These are phyloP conservation scores for Magnaporthiopsis rhizophila DNA, from an alignment of 2,329 filamentous ascomycete genomes.

Conservation along the genomic window DNA sequence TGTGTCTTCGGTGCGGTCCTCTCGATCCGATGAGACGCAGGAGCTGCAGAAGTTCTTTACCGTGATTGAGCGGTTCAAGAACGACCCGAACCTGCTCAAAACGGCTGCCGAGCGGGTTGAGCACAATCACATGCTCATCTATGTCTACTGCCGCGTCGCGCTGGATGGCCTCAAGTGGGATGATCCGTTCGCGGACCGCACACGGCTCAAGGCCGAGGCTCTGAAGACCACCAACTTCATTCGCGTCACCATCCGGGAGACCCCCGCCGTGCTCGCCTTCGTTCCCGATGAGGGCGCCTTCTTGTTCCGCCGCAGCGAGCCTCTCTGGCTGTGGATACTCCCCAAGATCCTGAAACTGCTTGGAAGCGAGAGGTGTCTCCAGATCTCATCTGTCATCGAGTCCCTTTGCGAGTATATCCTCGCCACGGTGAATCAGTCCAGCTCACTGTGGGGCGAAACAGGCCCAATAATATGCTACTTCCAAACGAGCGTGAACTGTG, in stretches of 20 bases:
- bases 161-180: slow-evolving; percentile 62
- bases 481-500: slow-evolving; percentile 38
- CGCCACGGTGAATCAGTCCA: slow-evolving; percentile 33
- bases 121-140: slow-evolving; percentile 79
- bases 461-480: slow-evolving; percentile 40
- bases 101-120: slow-evolving; percentile 57
- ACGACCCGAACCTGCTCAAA: slow-evolving; percentile 45
- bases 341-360: slow-evolving; percentile 50
- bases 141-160: slow-evolving; percentile 72
- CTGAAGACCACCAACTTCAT: slow-evolving; percentile 72
- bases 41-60: slow-evolving; percentile 65
- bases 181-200: slow-evolving; percentile 56
- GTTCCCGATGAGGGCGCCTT: slow-evolving; percentile 31
- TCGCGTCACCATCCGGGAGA: slow-evolving; percentile 64
- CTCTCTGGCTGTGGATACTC: slow-evolving; percentile 59
- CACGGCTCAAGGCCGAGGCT: slow-evolving; percentile 49
- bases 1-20: slow-evolving; percentile 41
- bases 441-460: slow-evolving; percentile 39
- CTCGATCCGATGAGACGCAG: slow-evolving; percentile 52
- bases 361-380: slow-evolving; percentile 40
- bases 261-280: slow-evolving; percentile 57
- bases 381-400: slow-evolving; percentile 43
- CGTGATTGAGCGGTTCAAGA: slow-evolving; percentile 46
- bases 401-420: slow-evolving; percentile 43
- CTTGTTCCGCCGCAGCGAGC: slow-evolving; percentile 47